These are phyloP conservation scores for Trichoderma gamsii DNA, from an alignment of 495 filamentous ascomycete species.

Conservation along the genomic window DNA sequence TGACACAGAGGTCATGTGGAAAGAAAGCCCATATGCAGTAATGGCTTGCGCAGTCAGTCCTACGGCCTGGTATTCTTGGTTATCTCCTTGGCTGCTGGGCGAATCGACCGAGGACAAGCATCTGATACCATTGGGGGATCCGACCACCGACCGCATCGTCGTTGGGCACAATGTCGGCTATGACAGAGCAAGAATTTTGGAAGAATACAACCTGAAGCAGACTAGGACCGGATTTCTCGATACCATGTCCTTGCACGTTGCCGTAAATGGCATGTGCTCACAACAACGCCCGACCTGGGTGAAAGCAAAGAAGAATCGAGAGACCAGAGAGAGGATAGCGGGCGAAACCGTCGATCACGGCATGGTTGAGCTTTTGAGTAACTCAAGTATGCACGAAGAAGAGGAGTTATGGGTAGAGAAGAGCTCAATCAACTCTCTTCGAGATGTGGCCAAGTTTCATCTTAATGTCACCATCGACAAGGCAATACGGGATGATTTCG, in stretches of 20 bases:
- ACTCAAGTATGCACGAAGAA: slow-evolving; percentile 62
- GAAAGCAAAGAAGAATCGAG: slow-evolving; percentile 85
- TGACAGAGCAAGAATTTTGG: slow-evolving; percentile 77
- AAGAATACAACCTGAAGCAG: slow-evolving; percentile 83
- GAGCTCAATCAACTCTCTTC: slow-evolving; percentile 89
- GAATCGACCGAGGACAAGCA: slow-evolving; percentile 73
- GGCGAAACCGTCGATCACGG: slow-evolving; percentile 64
- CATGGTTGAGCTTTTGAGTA: slow-evolving; percentile 63
- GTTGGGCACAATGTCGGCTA: slow-evolving; percentile 96
- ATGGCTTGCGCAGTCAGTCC: slow-evolving; percentile 92
- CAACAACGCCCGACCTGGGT: slow-evolving; percentile 94
- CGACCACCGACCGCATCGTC: slow-evolving; percentile 61
- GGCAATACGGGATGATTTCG: slow-evolving; percentile 77
- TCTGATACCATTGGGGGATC: slow-evolving; percentile 78
- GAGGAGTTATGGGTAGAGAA: slow-evolving; percentile 91
- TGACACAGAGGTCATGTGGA: slow-evolving; percentile 96
- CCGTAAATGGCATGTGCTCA: slow-evolving; percentile 98
- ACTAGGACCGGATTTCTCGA: slow-evolving; percentile 84
- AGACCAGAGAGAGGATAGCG: slow-evolving; percentile 74
- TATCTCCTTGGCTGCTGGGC: slow-evolving; percentile 90
- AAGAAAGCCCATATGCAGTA: slow-evolving; percentile 80
- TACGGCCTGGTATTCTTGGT: slow-evolving; percentile 92
- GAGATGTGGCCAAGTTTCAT: slow-evolving; percentile 96
- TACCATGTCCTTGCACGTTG: slow-evolving; percentile 97
- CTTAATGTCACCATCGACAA: slow-evolving; percentile 91